Evolutionary conservation across 768 basidiomycete genomes (phyloP).

Genomic region (Kwoniella sp.): DNA sequence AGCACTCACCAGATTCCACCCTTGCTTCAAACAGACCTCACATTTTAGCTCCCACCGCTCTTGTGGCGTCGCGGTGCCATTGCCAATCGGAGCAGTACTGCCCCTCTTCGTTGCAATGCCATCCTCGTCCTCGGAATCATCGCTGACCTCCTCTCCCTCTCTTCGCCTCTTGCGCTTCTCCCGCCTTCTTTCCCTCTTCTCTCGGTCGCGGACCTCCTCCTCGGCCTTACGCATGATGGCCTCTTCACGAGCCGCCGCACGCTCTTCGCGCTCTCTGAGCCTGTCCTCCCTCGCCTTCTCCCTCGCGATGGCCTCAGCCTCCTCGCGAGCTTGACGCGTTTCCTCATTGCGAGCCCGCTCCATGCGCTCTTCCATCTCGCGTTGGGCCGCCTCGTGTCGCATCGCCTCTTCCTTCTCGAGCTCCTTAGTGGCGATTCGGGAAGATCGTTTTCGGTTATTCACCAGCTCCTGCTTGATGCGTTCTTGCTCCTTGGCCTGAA

Average conservation of each 20-base stretch:
- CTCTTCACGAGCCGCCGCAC: slow-evolving; percentile 41
- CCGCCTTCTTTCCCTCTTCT: slow-evolving; percentile 36
- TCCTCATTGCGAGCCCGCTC: slow-evolving; percentile 41
- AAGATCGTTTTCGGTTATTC: slow-evolving; percentile 81
- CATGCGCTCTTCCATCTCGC: slow-evolving; percentile 49
- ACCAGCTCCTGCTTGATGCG: slow-evolving; percentile 64
- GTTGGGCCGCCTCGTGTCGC: slow-evolving; percentile 57
- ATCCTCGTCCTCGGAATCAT: slow-evolving; percentile 17
- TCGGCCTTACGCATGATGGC: slow-evolving; percentile 42
- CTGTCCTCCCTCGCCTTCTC: slow-evolving; percentile 45
- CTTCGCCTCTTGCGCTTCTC: slow-evolving; percentile 32
- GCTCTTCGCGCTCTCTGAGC: slow-evolving; percentile 43
- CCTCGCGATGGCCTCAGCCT: slow-evolving; percentile 23
- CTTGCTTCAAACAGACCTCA: slow-evolving; percentile 71
- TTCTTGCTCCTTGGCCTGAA: slow-evolving; percentile 46
- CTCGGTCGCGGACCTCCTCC: slow-evolving; percentile 37
- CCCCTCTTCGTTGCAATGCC: background rate
- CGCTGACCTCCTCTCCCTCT: slow-evolving; percentile 22
- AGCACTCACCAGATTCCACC: slow-evolving; percentile 65
- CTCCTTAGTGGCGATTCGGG: slow-evolving; percentile 77
- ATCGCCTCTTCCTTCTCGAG: slow-evolving; percentile 62
- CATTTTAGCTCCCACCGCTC: slow-evolving; percentile 85
- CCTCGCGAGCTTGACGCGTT: slow-evolving; percentile 21
- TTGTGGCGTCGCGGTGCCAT: slow-evolving; percentile 1
- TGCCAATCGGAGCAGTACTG: background rate